Evolutionary conservation across 2,329 filamentous ascomycete species (phyloP).

Genomic region (Ophiostoma ulmi): DNA sequence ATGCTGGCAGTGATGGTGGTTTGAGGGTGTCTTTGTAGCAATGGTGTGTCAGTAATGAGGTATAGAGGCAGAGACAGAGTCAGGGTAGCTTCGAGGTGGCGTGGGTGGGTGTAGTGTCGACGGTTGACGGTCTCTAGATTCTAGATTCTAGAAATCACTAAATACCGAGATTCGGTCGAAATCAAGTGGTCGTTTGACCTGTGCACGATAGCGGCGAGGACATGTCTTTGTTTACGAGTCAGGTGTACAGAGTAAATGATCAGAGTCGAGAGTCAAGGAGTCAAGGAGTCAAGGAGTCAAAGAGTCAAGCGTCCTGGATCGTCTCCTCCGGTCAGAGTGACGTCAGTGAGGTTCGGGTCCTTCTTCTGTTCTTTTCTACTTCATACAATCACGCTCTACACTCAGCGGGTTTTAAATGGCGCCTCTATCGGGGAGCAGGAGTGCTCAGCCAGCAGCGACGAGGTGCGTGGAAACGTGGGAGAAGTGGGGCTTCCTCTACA

Average conservation of each 20-base stretch:
- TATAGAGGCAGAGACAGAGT: neutral
- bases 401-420: constrained; percentile 3
- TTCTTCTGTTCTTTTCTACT: neutral
- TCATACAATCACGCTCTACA: neutral
- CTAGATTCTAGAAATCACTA: neutral
- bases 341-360: constrained; percentile 10
- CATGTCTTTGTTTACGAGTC: neutral
- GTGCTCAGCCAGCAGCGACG: neutral
- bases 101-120: neutral
- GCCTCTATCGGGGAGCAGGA: constrained; percentile 7
- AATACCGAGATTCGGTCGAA: neutral
- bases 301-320: neutral
- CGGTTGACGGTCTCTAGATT: neutral
- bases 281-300: neutral
- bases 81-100: neutral
- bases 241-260: neutral
- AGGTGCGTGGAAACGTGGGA: neutral
- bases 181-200: constrained; percentile 1
- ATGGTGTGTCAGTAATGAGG: neutral
- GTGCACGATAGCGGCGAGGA: neutral
- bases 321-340: neutral
- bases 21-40: no score
- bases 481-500: neutral
- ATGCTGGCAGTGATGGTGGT: no score
- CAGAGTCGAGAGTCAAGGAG: neutral